Evolutionary conservation across 73 alveolate genomes (phyloP).

Genomic region (Uronychia setigera): DNA sequence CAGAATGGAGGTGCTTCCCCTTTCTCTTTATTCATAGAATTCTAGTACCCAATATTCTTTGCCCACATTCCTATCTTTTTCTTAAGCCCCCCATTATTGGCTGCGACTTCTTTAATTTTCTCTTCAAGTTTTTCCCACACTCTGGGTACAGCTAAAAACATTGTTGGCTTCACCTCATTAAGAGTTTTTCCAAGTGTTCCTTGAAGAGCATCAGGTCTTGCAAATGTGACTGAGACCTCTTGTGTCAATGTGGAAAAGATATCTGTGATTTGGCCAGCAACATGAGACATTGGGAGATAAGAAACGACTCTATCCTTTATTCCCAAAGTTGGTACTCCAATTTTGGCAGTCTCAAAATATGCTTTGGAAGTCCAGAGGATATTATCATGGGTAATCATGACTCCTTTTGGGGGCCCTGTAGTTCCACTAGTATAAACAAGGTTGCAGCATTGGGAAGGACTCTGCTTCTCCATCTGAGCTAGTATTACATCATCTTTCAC

Average conservation of each 20-base stretch:
- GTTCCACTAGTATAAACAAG: constrained; percentile 91
- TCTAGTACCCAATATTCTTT: constrained; percentile 56
- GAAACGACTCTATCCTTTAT: constrained; percentile 71
- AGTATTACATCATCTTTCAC: constrained; percentile 6
- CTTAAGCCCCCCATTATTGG: constrained; percentile 49
- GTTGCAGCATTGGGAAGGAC: constrained; percentile 80
- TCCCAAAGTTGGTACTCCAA: constrained; percentile 31
- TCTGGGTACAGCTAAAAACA: constrained; percentile 91
- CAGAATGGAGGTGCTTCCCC: constrained; percentile 54
- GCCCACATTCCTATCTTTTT: constrained; percentile 78
- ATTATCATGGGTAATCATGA: constrained; percentile 89
- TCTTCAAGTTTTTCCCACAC: constrained; percentile 93
- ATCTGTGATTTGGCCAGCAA: constrained; percentile 81
- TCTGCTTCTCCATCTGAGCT: constrained; percentile 14
- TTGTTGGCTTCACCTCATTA: constrained; percentile 81
- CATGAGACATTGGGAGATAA: constrained; percentile 85
- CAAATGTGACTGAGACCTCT: constrained; percentile 70
- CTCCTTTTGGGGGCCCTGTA: constrained; percentile 88
- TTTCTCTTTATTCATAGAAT: constrained; percentile 52
- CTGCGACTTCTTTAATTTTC: constrained; percentile 74
- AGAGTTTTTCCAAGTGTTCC: constrained; percentile 84
- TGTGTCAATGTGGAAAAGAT: constrained; percentile 46
- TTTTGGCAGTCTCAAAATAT: constrained; percentile 5
- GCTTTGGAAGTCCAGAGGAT: constrained; percentile 16
- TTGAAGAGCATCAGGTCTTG: constrained; percentile 85